These are phyloP conservation scores for Anastatica hierochuntica DNA, from an alignment of 345 rosid genomes.

Conservation along the genomic window DNA sequence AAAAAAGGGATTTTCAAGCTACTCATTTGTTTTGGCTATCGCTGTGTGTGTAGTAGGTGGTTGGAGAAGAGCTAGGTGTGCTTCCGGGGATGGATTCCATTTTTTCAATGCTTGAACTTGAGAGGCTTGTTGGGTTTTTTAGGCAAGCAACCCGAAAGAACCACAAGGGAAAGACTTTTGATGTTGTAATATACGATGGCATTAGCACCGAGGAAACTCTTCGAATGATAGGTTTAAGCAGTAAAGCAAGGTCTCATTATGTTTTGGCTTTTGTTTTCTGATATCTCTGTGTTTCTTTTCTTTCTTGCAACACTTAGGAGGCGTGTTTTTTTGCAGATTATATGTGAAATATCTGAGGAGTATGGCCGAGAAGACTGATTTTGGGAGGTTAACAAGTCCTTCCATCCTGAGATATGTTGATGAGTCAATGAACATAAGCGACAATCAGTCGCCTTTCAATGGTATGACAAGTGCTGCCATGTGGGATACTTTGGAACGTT, in stretches of 20 bases:
- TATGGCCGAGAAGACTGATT: conserved; percentile 77
- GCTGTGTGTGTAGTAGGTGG: conserved; percentile 46
- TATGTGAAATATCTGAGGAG: conserved; percentile 69
- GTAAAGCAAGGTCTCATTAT: conserved; percentile 54
- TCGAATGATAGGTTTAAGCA: conserved; percentile 61
- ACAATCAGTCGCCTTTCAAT: conserved; percentile 35
- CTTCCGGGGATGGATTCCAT: conserved; percentile 95
- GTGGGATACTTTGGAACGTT: no score
- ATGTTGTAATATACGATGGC: conserved; percentile 60
- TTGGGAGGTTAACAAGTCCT: conserved; percentile 82
- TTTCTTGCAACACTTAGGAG: neutral
- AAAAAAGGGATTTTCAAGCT: neutral
- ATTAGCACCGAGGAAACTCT: conserved; percentile 60
- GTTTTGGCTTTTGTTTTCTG: neutral
- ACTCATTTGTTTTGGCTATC: conserved; percentile 3
- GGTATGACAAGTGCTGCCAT: conserved; percentile 49
- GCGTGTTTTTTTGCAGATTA: conserved; percentile 31
- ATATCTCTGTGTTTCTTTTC: neutral
- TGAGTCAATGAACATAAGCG: conserved; percentile 52
- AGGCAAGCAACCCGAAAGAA: conserved; percentile 34
- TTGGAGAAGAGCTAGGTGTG: conserved; percentile 93
- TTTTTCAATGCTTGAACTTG: conserved; percentile 47
- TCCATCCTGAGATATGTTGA: conserved; percentile 61
- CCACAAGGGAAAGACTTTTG: conserved; percentile 37
- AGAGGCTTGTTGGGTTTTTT: conserved; percentile 46